Evolutionary conservation across 2,329 filamentous ascomycete genomes (phyloP), one percentile per base, ranked within the genome.

Genomic region (Ascochyta viciae-villosae): DNA sequence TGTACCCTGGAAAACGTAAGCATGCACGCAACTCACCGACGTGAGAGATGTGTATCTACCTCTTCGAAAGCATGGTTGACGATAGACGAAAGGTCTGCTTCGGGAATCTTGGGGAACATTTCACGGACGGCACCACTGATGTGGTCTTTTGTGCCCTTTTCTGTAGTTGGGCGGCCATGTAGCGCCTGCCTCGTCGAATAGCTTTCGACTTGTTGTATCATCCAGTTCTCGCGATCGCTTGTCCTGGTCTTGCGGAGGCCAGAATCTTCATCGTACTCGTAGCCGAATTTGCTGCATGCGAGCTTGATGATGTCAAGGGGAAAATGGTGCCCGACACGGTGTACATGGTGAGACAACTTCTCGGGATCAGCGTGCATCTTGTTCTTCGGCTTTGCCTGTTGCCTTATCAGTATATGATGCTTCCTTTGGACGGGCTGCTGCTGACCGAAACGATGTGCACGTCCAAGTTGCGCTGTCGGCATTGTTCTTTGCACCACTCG

Each of bases 281-380:
- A 75, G 2, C 68, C 74, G 69, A 86, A 68, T 76, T 83, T 67
- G 68, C 77, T 70, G 74, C 85, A 87, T 33, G 84, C 83, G 54
- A 82, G 76, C 39, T 82, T 80, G 35, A 89, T 83, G 54, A 87
- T 80, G n/a, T 81, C 76, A 54, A 81, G 81, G 6, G 84, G 84
- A 58, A 89, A 88, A 67, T 88, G 85, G 68, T 86, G 85, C 15
- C 86, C 86, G 58, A 87, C 81, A 37, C 85, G 81, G 62, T 86
- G 81, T 44, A 87, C 81, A 67, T 88, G 84, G 64, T 85, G 81
- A 2, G 84, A 85, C 2, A 88, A 74, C 56, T 82, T 80, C 48
- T 83, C 80, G 12, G 77, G 80, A 44, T 80, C 73, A 57, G 77
- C 73, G 64, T 83, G 79, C 26, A 78, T 81, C 41, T 79, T 82